A percentile compares a stretch with the other conserved stretches of the same genome.
phyloP scores from a whole-genome alignment of 768 basidiomycete genomes.

The Lactarius hatsudake region DNA sequence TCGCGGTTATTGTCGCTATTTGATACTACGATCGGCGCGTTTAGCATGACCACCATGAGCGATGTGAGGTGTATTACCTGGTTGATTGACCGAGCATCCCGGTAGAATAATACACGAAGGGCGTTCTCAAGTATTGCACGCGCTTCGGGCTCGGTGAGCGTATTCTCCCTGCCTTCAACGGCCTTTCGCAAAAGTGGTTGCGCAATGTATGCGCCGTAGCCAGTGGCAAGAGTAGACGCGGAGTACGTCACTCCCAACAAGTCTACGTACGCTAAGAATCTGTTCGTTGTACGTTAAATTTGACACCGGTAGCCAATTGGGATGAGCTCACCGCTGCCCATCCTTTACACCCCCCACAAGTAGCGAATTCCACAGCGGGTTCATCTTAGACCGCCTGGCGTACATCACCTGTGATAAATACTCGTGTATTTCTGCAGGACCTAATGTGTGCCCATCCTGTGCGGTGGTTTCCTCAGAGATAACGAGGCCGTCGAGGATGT shows the following conservation, averaged over 20 bases:
- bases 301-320: not conserved
- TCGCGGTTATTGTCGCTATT: conserved; percentile 82
- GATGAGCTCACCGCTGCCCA: conserved; percentile 63
- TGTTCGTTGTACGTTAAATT: conserved; percentile 33
- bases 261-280: conserved; percentile 93
- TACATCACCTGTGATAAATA: conserved; percentile 93
- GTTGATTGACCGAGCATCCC: conserved; percentile 93
- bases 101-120: conserved; percentile 93
- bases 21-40: conserved; percentile 65
- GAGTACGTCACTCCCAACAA: conserved; percentile 95
- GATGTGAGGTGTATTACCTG: conserved; percentile 56
- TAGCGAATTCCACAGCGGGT: conserved; percentile 94
- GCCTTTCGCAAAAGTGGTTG: conserved; percentile 89
- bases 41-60: conserved; percentile 1
- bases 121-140: conserved; percentile 73
- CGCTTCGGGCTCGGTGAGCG: conserved; percentile 77
- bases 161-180: conserved; percentile 77
- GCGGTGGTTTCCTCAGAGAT: conserved; percentile 70
- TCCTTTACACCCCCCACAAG: conserved; percentile 91
- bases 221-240: conserved; percentile 90
- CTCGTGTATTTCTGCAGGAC: conserved; percentile 89
- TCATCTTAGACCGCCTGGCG: conserved; percentile 76
- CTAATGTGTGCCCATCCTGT: conserved; percentile 80
- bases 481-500: conserved; percentile 70
- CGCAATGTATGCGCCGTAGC: conserved; percentile 91